Conservation (phyloP, 257 asterid genomes). For the Scutellaria minor region DNA sequence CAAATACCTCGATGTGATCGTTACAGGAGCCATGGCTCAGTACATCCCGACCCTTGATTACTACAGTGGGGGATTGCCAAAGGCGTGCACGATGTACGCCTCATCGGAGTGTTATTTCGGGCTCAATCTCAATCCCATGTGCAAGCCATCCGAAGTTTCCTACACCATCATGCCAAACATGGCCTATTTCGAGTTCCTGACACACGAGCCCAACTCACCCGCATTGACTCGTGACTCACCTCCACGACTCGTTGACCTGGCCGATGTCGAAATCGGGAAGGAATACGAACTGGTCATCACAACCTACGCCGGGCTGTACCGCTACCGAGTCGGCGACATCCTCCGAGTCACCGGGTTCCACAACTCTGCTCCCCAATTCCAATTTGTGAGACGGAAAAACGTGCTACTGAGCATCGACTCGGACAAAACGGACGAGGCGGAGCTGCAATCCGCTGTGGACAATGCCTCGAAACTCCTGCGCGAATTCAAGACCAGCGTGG, state of each 20-base stretch:
- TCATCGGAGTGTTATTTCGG: conserved; percentile 97
- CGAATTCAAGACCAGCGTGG: conserved; percentile 65
- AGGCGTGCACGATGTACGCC: conserved; percentile 96
- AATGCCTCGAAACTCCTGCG: conserved; percentile 61
- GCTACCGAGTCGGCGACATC: conserved; percentile 93
- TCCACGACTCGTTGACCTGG: conserved; percentile 67
- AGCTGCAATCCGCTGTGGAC: conserved; percentile 81
- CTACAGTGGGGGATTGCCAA: conserved; percentile 79
- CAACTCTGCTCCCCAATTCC: conserved; percentile 89
- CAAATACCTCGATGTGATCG: conserved; percentile 83
- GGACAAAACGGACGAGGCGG: conserved; percentile 96
- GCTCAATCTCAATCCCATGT: conserved; percentile 89
- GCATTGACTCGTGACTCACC: conserved; percentile 47
- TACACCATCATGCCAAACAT: conserved; percentile 98
- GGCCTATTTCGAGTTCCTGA: conserved; percentile 95
- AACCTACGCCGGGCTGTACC: conserved; percentile 75
- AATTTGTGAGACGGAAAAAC: conserved; percentile 82
- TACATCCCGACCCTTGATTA: conserved; percentile 92
- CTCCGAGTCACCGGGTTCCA: conserved; percentile 96
- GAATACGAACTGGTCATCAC: conserved; percentile 94
- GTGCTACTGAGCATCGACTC: conserved; percentile 87
- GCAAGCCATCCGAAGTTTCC: conserved; percentile 80
- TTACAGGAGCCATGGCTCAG: conserved; percentile 98
- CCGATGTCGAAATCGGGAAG: conserved; percentile 78
- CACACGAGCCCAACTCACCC: conserved; percentile 54